Evolutionary conservation across 495 filamentous ascomycete genomes (phyloP).

Genomic region (Lophiostoma macrostomum): DNA sequence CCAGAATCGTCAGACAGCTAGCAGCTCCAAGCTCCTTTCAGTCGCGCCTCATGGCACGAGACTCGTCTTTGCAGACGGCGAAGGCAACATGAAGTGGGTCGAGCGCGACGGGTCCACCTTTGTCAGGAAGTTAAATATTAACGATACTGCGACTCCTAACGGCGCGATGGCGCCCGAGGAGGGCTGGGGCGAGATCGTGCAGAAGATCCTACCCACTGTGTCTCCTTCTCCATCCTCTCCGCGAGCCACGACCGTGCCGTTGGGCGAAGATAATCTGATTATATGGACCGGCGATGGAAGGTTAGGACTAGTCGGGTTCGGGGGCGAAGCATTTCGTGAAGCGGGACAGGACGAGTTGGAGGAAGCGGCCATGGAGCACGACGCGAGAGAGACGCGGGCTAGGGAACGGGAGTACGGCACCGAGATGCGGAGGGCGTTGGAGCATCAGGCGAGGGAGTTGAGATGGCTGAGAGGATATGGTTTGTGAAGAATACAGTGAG

Average conservation of each 20-base stretch:
- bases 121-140: conserved; percentile 72
- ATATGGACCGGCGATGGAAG: conserved; percentile 45
- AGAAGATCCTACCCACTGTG: conserved; percentile 42
- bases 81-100: conserved; percentile 86
- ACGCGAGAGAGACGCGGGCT: conserved; percentile 43
- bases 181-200: conserved; percentile 42
- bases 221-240: not conserved
- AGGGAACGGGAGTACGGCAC: conserved; percentile 59
- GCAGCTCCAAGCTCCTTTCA: conserved; percentile 75
- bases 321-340: conserved; percentile 9
- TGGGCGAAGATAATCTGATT: conserved; percentile 38
- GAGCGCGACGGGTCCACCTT: conserved; percentile 83
- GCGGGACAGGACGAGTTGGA: conserved; percentile 39
- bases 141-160: conserved; percentile 38
- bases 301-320: conserved; percentile 42
- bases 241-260: conserved; percentile 1
- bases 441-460: conserved; percentile 79
- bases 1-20: conserved; percentile 81
- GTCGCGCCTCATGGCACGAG: conserved; percentile 81
- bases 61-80: conserved; percentile 78
- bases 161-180: conserved; percentile 8
- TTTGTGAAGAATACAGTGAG: conserved; percentile 1
- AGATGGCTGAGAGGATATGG: conserved; percentile 63
- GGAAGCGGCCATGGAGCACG: conserved; percentile 38
- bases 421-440: conserved; percentile 70